Evolutionary conservation across 495 filamentous ascomycete genomes (phyloP).

Genomic region (Penicillium flavigenum): DNA sequence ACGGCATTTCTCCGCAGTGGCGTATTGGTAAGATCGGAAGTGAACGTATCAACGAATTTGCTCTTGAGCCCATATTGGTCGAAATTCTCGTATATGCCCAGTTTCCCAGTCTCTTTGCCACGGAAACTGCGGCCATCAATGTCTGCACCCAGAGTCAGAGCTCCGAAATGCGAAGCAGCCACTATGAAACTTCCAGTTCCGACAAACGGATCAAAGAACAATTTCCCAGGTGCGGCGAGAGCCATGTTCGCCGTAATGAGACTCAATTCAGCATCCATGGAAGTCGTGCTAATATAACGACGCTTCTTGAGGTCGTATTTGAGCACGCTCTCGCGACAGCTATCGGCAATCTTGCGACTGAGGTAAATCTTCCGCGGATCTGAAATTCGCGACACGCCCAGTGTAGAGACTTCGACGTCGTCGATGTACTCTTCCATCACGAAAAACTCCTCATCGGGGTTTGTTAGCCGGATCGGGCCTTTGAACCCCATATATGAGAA

Average conservation of each 20-base stretch:
- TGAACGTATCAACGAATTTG: slow-evolving; percentile 70
- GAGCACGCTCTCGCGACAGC: slow-evolving; percentile 62
- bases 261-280: slow-evolving; percentile 92
- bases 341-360: slow-evolving; percentile 63
- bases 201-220: slow-evolving; percentile 92
- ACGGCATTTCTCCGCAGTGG: slow-evolving; percentile 61
- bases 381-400: slow-evolving; percentile 25
- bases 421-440: slow-evolving; percentile 77
- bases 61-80: slow-evolving; percentile 71
- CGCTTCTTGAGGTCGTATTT: slow-evolving; percentile 91
- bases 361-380: slow-evolving; percentile 66
- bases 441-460: slow-evolving; percentile 68
- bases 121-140: slow-evolving; percentile 88
- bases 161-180: slow-evolving; percentile 86
- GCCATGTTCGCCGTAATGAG: slow-evolving; percentile 91
- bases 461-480: slow-evolving; percentile 71
- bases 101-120: slow-evolving; percentile 54
- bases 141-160: slow-evolving; percentile 76
- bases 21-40: slow-evolving; percentile 85
- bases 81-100: slow-evolving; percentile 71
- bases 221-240: slow-evolving; percentile 72
- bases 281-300: slow-evolving; percentile 88
- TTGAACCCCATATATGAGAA: slow-evolving; percentile 76
- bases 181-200: slow-evolving; percentile 90
- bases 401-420: slow-evolving; percentile 30